These are phyloP conservation scores for Blastobotrys persicus DNA, from an alignment of 1,139 yeast genomes.

Conservation along the genomic window DNA sequence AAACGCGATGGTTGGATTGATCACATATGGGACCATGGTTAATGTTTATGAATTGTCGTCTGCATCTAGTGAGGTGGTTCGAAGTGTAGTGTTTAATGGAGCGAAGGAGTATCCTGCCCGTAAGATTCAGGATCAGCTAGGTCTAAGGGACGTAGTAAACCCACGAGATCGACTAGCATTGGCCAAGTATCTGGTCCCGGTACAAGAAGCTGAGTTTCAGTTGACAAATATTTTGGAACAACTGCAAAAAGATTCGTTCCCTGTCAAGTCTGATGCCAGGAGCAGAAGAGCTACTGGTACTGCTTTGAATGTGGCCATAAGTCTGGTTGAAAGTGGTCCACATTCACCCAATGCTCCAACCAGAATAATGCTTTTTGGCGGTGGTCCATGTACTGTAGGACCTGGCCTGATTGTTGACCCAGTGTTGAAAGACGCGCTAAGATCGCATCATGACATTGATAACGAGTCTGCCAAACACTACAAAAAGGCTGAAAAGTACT, in stretches of 20 bases:
- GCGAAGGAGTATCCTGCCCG: constrained; percentile 51
- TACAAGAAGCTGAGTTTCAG: constrained; percentile 53
- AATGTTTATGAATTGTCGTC: constrained; percentile 53
- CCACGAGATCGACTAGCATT: constrained; percentile 23
- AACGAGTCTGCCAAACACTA: constrained; percentile 72
- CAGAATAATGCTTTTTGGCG: constrained; percentile 58
- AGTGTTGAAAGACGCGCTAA: constrained; percentile 83
- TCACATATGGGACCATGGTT: constrained; percentile 65
- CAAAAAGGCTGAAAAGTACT: constrained; percentile 80
- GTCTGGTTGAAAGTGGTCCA: constrained; percentile 44
- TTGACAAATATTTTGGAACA: constrained; percentile 53
- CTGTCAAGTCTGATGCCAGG: constrained; percentile 47
- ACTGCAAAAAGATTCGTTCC: constrained; percentile 53
- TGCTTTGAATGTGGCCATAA: constrained; percentile 61
- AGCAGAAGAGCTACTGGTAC: constrained; percentile 62
- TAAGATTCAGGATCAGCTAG: constrained; percentile 52
- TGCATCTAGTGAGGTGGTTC: constrained; percentile 34
- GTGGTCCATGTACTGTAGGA: constrained; percentile 87
- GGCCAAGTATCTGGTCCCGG: constrained; percentile 34
- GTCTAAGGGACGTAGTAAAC: constrained; percentile 39
- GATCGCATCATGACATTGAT: constrained; percentile 93
- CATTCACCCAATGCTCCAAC: constrained; percentile 54
- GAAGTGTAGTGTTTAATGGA: constrained; percentile 56
- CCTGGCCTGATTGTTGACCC: constrained; percentile 89
- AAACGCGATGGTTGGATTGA: constrained; percentile 45